These are phyloP conservation scores for Clohesyomyces aquaticus DNA, from an alignment of 495 filamentous ascomycete species.

Conservation along the genomic window DNA sequence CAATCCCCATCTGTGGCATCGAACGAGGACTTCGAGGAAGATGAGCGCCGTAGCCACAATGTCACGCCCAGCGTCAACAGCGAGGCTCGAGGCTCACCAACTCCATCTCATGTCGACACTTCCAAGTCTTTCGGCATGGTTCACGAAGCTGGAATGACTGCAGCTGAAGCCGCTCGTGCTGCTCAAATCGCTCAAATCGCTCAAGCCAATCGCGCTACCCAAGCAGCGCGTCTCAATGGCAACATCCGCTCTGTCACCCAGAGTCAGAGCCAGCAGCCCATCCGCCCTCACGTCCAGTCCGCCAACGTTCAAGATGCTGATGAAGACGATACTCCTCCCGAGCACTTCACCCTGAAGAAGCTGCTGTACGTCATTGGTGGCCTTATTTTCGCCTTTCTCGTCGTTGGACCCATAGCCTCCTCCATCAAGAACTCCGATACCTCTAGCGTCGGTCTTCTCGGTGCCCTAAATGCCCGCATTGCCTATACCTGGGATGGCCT, in stretches of 20 bases:
- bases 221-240: too few species aligned
- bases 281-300: too few species aligned
- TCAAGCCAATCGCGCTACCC: too few species aligned
- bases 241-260: too few species aligned
- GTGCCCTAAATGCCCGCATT: neutral
- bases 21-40: neutral
- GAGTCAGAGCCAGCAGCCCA: too few species aligned
- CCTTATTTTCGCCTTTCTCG: neutral
- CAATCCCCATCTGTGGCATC: neutral
- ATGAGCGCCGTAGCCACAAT: neutral
- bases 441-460: neutral
- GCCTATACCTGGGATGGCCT: neutral
- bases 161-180: neutral
- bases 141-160: constrained; percentile 31
- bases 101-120: constrained; percentile 7
- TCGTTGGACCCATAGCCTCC: neutral
- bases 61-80: neutral
- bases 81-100: neutral
- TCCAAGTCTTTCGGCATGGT: constrained; percentile 33
- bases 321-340: neutral
- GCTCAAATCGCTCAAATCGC: neutral
- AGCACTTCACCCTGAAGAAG: neutral
- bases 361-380: neutral
- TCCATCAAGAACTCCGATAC: neutral
- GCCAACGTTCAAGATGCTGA: neutral